phyloP scores from a whole-genome alignment of 352 stramenopile genomes.

The Globisporangium viniferum region DNA sequence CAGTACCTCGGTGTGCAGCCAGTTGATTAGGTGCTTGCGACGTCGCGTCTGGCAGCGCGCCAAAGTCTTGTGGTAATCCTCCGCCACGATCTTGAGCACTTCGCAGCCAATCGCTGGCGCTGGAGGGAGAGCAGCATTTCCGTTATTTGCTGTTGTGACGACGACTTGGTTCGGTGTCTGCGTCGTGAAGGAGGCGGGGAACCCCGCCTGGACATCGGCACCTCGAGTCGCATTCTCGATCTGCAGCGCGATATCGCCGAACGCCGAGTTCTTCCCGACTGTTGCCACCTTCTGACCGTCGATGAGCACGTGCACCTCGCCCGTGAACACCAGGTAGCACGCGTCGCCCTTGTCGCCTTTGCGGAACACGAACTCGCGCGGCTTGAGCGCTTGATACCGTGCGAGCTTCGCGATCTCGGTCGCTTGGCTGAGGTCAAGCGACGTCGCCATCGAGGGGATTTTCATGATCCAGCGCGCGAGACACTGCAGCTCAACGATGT shows the following conservation, averaged over 20 bases:
- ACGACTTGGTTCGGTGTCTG: constrained; percentile 2
- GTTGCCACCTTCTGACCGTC: constrained; percentile 51
- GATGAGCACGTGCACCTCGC: constrained; percentile 67
- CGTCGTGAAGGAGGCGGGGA: constrained; percentile 3
- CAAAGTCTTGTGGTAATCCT: constrained; percentile 73
- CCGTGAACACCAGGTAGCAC: constrained; percentile 60
- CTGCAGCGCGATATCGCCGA: constrained; percentile 67
- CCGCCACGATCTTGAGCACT: constrained; percentile 62
- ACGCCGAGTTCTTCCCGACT: constrained; percentile 58
- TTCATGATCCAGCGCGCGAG: constrained; percentile 76
- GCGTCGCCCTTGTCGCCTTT: constrained; percentile 65
- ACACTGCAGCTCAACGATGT: constrained; percentile 72
- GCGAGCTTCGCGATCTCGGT: constrained; percentile 70
- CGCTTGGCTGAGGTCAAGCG: constrained; percentile 63
- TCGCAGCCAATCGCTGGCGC: constrained; percentile 33
- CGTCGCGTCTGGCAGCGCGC: constrained; percentile 58
- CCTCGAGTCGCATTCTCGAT: constrained; percentile 69
- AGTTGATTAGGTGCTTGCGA: constrained; percentile 63
- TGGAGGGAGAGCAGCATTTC: not conserved
- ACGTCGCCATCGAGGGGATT: constrained; percentile 63
- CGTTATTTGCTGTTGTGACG: constrained; percentile 3
- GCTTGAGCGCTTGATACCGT: constrained; percentile 44
- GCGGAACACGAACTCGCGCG: constrained; percentile 53
- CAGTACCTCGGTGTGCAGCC: constrained; percentile 62
- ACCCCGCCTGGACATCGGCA: constrained; percentile 53